Evolutionary conservation across 768 basidiomycete species (phyloP).

Genomic region (Tephrocybe sp.): DNA sequence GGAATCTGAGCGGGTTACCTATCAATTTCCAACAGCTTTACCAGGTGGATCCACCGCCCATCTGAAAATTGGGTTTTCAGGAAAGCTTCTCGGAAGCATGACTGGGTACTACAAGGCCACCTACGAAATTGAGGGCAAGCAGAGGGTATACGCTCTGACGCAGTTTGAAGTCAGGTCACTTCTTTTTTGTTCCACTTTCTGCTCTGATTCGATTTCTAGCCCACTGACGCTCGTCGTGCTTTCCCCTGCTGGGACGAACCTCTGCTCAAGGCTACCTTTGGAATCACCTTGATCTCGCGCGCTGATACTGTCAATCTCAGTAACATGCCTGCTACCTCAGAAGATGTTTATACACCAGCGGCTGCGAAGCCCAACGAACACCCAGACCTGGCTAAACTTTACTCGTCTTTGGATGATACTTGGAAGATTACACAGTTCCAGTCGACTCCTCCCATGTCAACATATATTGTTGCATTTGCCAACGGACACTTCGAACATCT

Average conservation of each 20-base stretch:
- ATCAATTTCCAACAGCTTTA: slow-evolving; percentile 58
- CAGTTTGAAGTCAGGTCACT: slow-evolving; percentile 71
- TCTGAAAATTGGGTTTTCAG: slow-evolving; percentile 69
- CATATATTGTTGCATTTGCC: slow-evolving; percentile 87
- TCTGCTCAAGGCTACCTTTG: slow-evolving; percentile 80
- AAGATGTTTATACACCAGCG: slow-evolving; percentile 43
- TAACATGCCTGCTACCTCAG: slow-evolving; percentile 83
- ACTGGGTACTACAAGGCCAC: slow-evolving; percentile 79
- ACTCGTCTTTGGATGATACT: slow-evolving; percentile 38
- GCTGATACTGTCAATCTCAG: slow-evolving; percentile 72
- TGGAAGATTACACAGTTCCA: slow-evolving; percentile 88
- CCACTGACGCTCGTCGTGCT: slow-evolving; percentile 80
- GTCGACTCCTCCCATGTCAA: slow-evolving; percentile 83
- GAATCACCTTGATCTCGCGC: slow-evolving; percentile 78
- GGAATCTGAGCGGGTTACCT: slow-evolving; percentile 61
- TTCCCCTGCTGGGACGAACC: slow-evolving; percentile 97
- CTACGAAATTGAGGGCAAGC: slow-evolving; percentile 62
- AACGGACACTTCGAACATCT: slow-evolving; percentile 77
- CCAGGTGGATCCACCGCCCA: slow-evolving; percentile 69
- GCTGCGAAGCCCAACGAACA: slow-evolving; percentile 24
- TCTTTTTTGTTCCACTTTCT: background rate
- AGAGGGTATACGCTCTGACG: slow-evolving; percentile 74
- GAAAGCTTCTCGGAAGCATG: slow-evolving; percentile 70
- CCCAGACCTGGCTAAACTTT: slow-evolving; percentile 39
- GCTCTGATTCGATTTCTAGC: slow-evolving; percentile 38